phyloP scores from a whole-genome alignment of 2,329 filamentous ascomycete species.

The Colletotrichum sp. region DNA sequence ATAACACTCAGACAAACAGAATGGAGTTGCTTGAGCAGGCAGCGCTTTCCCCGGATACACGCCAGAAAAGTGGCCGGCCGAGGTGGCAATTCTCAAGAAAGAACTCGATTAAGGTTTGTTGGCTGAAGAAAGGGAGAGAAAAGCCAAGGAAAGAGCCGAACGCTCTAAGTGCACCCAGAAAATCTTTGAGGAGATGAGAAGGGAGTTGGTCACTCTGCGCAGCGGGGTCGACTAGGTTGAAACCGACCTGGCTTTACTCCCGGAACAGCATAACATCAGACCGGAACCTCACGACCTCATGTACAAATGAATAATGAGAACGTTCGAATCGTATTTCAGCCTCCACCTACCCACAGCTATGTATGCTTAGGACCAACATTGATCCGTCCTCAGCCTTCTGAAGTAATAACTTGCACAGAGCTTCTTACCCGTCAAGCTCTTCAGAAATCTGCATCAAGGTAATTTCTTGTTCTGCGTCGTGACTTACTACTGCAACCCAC shows the following conservation, averaged over 20 bases:
- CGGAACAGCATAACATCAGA: background rate
- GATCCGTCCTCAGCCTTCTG: background rate
- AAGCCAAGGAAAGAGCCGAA: background rate
- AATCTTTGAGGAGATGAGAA: rapidly evolving
- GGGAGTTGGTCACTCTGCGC: background rate
- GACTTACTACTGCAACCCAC: background rate
- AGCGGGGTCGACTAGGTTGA: background rate
- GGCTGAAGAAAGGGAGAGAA: background rate
- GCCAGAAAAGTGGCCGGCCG: background rate
- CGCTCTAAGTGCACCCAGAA: rapidly evolving
- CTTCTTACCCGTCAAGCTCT: background rate
- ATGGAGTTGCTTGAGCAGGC: background rate
- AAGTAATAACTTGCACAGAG: background rate
- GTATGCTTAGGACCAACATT: background rate
- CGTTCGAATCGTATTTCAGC: background rate
- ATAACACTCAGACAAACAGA: background rate
- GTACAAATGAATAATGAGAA: background rate
- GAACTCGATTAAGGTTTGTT: background rate
- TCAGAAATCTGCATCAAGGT: background rate
- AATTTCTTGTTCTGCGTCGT: background rate
- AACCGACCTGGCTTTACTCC: background rate
- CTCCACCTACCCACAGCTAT: background rate
- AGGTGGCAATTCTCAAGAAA: background rate
- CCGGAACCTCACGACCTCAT: background rate
- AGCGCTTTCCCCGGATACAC: background rate